A percentile compares a stretch with the other conserved stretches of the same genome.
These are phyloP conservation scores for Penicillium sp. DNA, from an alignment of 2,329 filamentous ascomycete genomes.

Conservation along the genomic window DNA sequence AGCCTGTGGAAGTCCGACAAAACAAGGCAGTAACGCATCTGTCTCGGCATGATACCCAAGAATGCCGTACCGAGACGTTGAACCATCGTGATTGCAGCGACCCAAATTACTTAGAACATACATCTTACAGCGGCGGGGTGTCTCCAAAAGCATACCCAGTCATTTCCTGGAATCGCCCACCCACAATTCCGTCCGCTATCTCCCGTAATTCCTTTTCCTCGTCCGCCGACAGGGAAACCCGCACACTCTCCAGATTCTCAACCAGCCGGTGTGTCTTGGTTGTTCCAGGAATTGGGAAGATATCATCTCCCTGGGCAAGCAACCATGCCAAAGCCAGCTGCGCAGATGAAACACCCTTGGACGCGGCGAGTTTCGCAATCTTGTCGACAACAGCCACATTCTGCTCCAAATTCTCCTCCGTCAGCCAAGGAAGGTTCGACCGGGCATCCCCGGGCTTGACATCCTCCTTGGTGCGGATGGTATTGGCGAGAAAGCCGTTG, in stretches of 20 bases:
- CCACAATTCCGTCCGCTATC: neutral
- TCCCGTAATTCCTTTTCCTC: neutral
- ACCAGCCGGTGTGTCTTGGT: neutral
- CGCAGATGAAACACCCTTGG: neutral
- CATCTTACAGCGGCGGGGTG: neutral
- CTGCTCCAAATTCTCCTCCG: neutral
- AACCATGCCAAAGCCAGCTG: neutral
- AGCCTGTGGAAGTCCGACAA: too few relatives aligned
- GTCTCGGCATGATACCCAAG: neutral
- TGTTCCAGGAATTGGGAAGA: neutral
- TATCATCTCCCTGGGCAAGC: neutral
- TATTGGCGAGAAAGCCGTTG: neutral
- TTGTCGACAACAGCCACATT: neutral
- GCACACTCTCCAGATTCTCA: neutral
- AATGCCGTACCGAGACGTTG: neutral
- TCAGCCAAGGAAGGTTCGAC: neutral
- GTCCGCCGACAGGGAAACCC: neutral
- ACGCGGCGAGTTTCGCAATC: neutral
- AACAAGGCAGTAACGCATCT: neutral
- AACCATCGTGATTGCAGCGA: neutral
- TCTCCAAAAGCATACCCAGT: neutral
- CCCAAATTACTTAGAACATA: neutral
- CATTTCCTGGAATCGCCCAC: neutral
- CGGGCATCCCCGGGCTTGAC: neutral
- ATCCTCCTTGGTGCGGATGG: neutral